A percentile compares a stretch with the other conserved stretches of the same genome.
These are phyloP conservation scores for Cicer yamashitae DNA, from an alignment of 306 rosid species.

Conservation along the genomic window DNA sequence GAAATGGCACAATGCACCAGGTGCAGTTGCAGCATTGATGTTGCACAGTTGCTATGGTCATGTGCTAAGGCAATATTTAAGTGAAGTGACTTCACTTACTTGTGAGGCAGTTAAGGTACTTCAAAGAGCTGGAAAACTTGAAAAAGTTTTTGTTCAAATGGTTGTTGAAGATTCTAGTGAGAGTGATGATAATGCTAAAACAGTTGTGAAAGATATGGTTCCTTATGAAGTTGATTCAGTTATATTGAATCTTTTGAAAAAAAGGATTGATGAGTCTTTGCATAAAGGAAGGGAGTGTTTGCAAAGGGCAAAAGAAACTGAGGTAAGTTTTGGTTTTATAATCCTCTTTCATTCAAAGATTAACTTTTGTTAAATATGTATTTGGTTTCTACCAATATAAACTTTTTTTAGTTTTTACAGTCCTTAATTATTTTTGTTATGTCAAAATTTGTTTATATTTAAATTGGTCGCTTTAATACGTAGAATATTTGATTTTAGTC, in stretches of 20 bases:
- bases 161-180: constrained; percentile 81
- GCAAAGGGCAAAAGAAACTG: constrained; percentile 74
- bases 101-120: constrained; percentile 67
- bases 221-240: constrained; percentile 87
- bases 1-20: constrained; percentile 72
- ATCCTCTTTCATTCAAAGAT: not conserved
- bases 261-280: constrained; percentile 74
- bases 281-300: constrained; percentile 59
- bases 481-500: too few relatives aligned
- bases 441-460: too few relatives aligned
- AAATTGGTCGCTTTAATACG: too few relatives aligned
- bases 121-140: constrained; percentile 80
- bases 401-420: too few relatives aligned
- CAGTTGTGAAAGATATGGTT: constrained; percentile 77
- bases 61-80: constrained; percentile 73
- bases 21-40: constrained; percentile 77
- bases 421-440: too few relatives aligned
- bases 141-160: constrained; percentile 81
- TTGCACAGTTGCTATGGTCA: constrained; percentile 80
- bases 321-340: constrained; percentile 56
- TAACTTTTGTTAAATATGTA: not conserved
- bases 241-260: constrained; percentile 67
- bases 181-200: constrained; percentile 69
- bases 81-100: constrained; percentile 58
- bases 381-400: too few relatives aligned